Evolutionary conservation across 2,329 filamentous ascomycete species (phyloP), one percentile per base, ranked within the genome.

Genomic region (Penicillium janthinellum): DNA sequence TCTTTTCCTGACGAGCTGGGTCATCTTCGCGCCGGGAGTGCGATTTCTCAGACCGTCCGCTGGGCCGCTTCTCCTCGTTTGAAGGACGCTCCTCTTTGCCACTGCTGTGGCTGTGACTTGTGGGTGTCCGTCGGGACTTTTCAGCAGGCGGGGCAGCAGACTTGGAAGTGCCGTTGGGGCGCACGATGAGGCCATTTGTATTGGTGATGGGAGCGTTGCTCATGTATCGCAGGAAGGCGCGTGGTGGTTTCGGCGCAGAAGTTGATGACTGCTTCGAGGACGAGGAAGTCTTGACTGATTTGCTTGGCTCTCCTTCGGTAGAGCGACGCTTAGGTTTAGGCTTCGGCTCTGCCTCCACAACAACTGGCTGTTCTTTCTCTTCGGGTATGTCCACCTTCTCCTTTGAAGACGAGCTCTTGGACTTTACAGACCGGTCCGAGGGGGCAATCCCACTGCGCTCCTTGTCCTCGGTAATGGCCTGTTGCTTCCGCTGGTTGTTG

Each of bases 181-280:
- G 74, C 38, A 79, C 67, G 15, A 78, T 67, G n/a, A 73, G 76
- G 0, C 70, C 72, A 34, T 74, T 72, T 17, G 73, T 77, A 53
- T 79, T 42, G 41, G 52, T 73, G 5, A 77, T 78, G 44, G 77
- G 71, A n/a, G 75, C 78, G 15, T 71, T 72, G 15, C 71, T 73
- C 67, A 79, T 74, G 56, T 74, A 78, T 31, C 72, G 70, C 38
- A 76, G 59, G 60, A 74, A 74, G 41, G 70, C 69, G 20, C 59
- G 68, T 11, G 64, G 64, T 12, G 64, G 64, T 11, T 60, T 60
- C 12, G 68, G 60, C 2, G 63, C 37, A 3, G 69, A 61, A 15
- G 65, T 52, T 6, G 69, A 59, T 5, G 57, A 54, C 28, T 66
- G 61, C 59, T 71, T 74, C 4, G 75, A 73, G 7, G 73, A 71